Conservation (phyloP, 495 filamentous ascomycete genomes). For the Penicillium manginii region DNA sequence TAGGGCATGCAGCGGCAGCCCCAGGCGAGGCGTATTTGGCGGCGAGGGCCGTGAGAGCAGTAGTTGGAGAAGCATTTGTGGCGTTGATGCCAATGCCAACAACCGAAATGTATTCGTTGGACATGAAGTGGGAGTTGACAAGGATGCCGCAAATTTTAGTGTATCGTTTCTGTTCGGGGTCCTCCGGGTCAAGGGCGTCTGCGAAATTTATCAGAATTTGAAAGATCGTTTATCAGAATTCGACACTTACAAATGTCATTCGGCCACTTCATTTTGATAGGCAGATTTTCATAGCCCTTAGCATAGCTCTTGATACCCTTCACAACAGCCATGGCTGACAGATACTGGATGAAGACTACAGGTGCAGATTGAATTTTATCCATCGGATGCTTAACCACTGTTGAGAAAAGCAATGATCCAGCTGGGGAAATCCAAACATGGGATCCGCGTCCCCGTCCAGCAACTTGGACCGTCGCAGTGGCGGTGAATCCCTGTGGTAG, state of each 20-base stretch:
- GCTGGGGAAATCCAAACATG: conserved; percentile 96
- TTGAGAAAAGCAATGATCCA: conserved; percentile 84
- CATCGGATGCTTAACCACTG: conserved; percentile 78
- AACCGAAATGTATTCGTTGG: conserved; percentile 81
- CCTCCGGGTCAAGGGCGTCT: conserved; percentile 74
- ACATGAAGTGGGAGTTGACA: conserved; percentile 82
- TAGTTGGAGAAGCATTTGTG: conserved; percentile 84
- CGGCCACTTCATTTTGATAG: conserved; percentile 93
- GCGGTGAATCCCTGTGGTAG: conserved; percentile 83
- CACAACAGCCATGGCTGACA: conserved; percentile 88
- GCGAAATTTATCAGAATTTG: background rate
- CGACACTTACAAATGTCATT: conserved; percentile 77
- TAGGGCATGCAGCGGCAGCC: conserved; percentile 43
- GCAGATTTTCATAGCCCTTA: conserved; percentile 69
- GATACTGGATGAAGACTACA: conserved; percentile 92
- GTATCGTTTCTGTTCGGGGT: conserved; percentile 63
- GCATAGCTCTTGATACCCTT: conserved; percentile 83
- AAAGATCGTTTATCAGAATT: background rate
- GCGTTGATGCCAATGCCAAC: conserved; percentile 90
- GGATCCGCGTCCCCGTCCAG: conserved; percentile 85
- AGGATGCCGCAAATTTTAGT: conserved; percentile 95
- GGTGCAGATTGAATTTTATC: conserved; percentile 72
- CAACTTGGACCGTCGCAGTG: conserved; percentile 90
- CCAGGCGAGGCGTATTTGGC: conserved; percentile 33
- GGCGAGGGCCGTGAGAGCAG: conserved; percentile 76